A percentile compares a stretch with the other conserved stretches of the same genome.
Evolutionary conservation across 352 stramenopile genomes (phyloP).

Genomic region (Phytophthora meadii): DNA sequence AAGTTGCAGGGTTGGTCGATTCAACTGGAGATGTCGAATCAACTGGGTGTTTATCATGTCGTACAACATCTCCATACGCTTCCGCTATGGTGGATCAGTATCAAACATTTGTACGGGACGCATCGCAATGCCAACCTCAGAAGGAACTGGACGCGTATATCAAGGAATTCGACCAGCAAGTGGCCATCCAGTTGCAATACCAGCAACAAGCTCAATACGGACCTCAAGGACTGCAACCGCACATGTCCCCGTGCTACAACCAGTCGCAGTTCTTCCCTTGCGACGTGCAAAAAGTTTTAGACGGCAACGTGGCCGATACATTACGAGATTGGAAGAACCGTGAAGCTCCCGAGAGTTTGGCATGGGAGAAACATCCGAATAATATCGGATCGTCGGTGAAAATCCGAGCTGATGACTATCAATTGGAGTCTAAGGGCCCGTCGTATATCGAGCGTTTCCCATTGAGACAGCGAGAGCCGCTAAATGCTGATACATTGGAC

Average conservation of each 20-base stretch:
- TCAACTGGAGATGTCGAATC: constrained; percentile 20
- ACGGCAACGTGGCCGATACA: constrained; percentile 67
- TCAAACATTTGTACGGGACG: constrained; percentile 38
- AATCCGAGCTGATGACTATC: constrained; percentile 60
- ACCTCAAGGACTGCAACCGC: constrained; percentile 69
- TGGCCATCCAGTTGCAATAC: constrained; percentile 79
- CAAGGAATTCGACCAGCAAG: constrained; percentile 84
- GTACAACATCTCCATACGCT: constrained; percentile 62
- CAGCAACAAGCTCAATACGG: constrained; percentile 71
- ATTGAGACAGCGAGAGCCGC: constrained; percentile 42
- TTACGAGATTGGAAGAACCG: constrained; percentile 42
- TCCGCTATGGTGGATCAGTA: constrained; percentile 50
- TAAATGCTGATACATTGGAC: constrained; percentile 33
- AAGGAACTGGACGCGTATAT: constrained; percentile 83
- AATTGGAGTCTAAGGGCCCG: constrained; percentile 51
- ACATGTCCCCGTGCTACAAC: constrained; percentile 85
- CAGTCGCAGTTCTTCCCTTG: constrained; percentile 85
- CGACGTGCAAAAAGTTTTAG: constrained; percentile 76
- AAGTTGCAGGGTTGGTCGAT: constrained; percentile 49
- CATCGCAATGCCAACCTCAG: constrained; percentile 60
- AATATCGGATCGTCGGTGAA: constrained; percentile 72
- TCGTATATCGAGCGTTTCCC: constrained; percentile 78
- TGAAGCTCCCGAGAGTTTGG: constrained; percentile 53
- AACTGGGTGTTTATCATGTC: constrained; percentile 68
- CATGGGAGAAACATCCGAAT: constrained; percentile 65